A percentile compares a stretch with the other conserved stretches of the same genome.
Conservation (phyloP, 2,329 filamentous ascomycete species). For the Coleophoma crateriformis region DNA sequence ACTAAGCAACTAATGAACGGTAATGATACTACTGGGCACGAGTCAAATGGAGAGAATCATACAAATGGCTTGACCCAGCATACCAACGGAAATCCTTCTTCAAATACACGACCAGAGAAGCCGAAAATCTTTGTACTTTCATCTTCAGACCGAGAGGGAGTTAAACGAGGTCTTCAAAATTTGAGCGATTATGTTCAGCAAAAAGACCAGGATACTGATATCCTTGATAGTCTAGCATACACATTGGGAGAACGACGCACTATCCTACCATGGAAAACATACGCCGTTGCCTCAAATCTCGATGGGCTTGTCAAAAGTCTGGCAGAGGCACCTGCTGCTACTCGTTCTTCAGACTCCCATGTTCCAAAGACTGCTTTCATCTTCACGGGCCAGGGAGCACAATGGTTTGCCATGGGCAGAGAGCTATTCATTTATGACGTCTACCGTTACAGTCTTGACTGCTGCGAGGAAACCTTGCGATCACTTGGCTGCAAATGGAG, state of each 20-base stretch:
- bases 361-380: conserved; percentile 6
- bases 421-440: conserved; percentile 4
- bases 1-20: background rate
- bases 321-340: too few species aligned
- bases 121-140: background rate
- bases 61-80: background rate
- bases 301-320: background rate
- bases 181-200: background rate
- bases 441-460: background rate
- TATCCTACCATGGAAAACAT: background rate
- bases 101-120: background rate
- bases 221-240: conserved; percentile 1
- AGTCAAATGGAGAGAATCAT: background rate
- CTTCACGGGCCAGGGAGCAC: conserved; percentile 21
- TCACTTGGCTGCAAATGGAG: background rate
- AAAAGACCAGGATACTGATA: background rate
- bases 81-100: background rate
- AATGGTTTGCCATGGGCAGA: conserved; percentile 13
- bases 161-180: background rate
- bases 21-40: background rate
- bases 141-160: background rate
- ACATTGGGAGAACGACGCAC: background rate
- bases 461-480: background rate
- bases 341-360: background rate
- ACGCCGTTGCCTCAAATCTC: background rate